Evolutionary conservation across 2,329 filamentous ascomycete genomes (phyloP).

Genomic region (Alternaria sp.): DNA sequence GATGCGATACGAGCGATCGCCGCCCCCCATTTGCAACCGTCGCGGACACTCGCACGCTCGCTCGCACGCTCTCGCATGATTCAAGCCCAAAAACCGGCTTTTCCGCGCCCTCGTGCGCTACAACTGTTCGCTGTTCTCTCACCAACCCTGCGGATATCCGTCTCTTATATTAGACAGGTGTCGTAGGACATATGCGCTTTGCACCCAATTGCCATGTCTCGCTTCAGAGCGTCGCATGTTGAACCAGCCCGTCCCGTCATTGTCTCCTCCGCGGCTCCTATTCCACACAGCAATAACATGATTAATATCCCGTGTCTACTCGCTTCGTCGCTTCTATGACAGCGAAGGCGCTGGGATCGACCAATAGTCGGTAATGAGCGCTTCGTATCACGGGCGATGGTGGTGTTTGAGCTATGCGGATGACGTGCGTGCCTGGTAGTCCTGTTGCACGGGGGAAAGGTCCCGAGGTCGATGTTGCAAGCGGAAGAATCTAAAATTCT

Average conservation of each 20-base stretch:
- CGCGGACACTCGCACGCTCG: not conserved
- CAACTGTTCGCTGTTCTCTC: not conserved
- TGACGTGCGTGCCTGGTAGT: slow-evolving; percentile 13
- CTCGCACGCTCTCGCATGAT: not conserved
- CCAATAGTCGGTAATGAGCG: not conserved
- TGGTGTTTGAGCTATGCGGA: slow-evolving; percentile 12
- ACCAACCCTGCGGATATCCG: slow-evolving; percentile 17
- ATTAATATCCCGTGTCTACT: not conserved
- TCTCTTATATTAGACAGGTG: slow-evolving; percentile 9
- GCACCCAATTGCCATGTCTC: slow-evolving; percentile 3
- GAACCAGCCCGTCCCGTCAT: not conserved
- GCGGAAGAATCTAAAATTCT: not conserved
- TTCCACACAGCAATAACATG: not conserved
- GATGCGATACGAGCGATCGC: slow-evolving; percentile 7
- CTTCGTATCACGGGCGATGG: not conserved
- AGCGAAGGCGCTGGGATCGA: slow-evolving; percentile 8
- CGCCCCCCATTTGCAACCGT: not conserved
- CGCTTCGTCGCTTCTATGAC: slow-evolving; percentile 1
- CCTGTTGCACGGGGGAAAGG: not conserved
- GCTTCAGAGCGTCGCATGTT: not conserved
- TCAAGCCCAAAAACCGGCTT: slow-evolving; percentile 14
- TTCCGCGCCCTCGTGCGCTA: slow-evolving; percentile 2
- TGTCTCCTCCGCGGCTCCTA: slow-evolving; percentile 4
- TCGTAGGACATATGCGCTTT: not conserved
- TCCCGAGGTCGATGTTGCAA: not conserved